These are phyloP conservation scores for Phytophthora constricta DNA, from an alignment of 352 stramenopile species.

Conservation along the genomic window DNA sequence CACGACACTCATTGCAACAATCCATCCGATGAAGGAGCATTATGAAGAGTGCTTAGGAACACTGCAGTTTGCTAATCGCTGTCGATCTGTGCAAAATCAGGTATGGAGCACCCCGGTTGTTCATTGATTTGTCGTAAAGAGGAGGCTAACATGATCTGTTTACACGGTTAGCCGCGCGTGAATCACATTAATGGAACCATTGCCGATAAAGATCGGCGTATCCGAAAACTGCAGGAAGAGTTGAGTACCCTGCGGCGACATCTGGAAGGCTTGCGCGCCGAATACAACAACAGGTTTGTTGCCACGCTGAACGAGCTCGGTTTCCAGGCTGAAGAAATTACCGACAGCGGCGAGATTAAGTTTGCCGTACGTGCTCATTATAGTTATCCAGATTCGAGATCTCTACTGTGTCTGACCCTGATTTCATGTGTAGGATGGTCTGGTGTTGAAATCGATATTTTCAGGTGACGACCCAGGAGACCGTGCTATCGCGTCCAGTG, in stretches of 20 bases:
- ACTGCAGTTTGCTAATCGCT: conserved; percentile 92
- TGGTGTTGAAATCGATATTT: conserved; percentile 74
- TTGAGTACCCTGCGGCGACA: conserved; percentile 62
- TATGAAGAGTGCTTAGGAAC: conserved; percentile 92
- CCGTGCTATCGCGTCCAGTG: not conserved
- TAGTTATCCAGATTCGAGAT: not conserved
- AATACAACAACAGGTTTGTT: conserved; percentile 85
- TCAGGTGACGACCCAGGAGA: conserved; percentile 30
- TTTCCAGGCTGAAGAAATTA: conserved; percentile 83
- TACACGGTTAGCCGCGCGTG: conserved; percentile 53
- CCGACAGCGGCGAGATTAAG: conserved; percentile 80
- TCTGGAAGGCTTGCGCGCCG: conserved; percentile 64
- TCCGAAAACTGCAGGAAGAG: conserved; percentile 85
- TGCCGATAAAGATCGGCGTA: conserved; percentile 85
- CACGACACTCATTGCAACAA: conserved; percentile 86
- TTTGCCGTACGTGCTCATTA: conserved; percentile 58
- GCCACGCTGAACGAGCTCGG: conserved; percentile 75
- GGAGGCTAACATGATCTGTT: conserved; percentile 4
- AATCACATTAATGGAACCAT: conserved; percentile 88
- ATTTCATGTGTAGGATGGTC: conserved; percentile 52
- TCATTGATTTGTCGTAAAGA: too few relatives aligned
- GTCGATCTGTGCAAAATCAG: conserved; percentile 91
- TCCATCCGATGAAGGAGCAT: conserved; percentile 89
- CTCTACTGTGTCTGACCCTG: not conserved
- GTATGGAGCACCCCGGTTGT: conserved; percentile 30